phyloP scores from a whole-genome alignment of 225 moss, liverwort and hornwort species.

The Sphagnum tenellum region DNA sequence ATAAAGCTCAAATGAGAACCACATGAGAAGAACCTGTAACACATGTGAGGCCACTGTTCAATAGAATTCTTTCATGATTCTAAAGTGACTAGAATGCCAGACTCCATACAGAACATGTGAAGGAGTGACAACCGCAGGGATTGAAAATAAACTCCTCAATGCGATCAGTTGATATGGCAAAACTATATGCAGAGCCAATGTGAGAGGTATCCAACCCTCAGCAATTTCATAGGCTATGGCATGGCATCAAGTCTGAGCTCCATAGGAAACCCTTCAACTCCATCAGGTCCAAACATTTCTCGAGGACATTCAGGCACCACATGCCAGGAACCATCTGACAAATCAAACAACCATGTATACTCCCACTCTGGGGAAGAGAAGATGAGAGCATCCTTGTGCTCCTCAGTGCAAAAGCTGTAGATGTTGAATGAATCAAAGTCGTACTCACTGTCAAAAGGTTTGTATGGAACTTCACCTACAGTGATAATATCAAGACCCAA shows the following conservation, averaged over 20 bases:
- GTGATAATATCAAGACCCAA: slow-evolving; percentile 20
- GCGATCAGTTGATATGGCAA: too few relatives aligned
- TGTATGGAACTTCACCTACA: slow-evolving; percentile 38
- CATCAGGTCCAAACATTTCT: slow-evolving; percentile 33
- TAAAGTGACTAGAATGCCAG: too few relatives aligned
- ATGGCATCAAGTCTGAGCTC: slow-evolving; percentile 34
- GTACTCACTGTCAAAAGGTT: slow-evolving; percentile 38
- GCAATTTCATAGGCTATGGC: slow-evolving; percentile 5
- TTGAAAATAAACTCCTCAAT: too few relatives aligned
- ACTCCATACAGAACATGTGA: too few relatives aligned
- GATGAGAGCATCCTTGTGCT: slow-evolving; percentile 30
- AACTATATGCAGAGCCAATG: too few relatives aligned
- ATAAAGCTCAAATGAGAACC: too few relatives aligned
- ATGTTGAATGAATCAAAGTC: slow-evolving; percentile 55
- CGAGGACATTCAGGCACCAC: slow-evolving; percentile 25
- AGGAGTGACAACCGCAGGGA: too few relatives aligned
- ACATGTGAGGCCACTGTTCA: too few relatives aligned
- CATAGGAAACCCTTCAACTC: slow-evolving; percentile 46
- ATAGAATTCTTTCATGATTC: too few relatives aligned
- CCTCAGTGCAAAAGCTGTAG: slow-evolving; percentile 17
- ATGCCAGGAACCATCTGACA: slow-evolving; percentile 34
- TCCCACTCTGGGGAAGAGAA: slow-evolving; percentile 47
- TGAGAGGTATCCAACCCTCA: too few relatives aligned
- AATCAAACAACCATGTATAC: slow-evolving; percentile 44
- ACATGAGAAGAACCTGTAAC: too few relatives aligned